A percentile compares a stretch with the other conserved stretches of the same genome.
Conservation (phyloP, 768 basidiomycete genomes). For the Epithele typhae region DNA sequence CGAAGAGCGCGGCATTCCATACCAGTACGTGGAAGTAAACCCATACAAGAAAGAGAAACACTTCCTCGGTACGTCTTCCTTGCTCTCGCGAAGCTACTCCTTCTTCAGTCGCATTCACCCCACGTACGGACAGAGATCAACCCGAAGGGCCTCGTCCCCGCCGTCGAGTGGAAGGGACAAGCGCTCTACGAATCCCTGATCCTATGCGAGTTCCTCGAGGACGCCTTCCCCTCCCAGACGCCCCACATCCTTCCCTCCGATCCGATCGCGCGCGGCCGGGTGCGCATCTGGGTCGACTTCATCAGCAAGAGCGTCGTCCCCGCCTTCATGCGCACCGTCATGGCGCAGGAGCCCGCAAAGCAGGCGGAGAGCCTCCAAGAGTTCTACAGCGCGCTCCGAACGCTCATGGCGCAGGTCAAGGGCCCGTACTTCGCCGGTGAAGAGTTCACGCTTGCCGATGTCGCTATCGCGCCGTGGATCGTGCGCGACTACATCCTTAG, state of each 20-base stretch:
- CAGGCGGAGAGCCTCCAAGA: conserved; percentile 42
- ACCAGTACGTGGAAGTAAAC: conserved; percentile 65
- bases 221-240: conserved; percentile 42
- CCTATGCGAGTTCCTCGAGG: conserved; percentile 64
- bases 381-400: conserved; percentile 32
- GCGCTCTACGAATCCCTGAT: conserved; percentile 64
- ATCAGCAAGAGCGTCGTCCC: no score
- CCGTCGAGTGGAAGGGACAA: conserved; percentile 44
- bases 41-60: conserved; percentile 65
- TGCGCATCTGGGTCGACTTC: no score
- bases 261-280: conserved; percentile 45
- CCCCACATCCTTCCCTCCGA: conserved; percentile 50
- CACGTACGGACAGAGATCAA: conserved; percentile 44
- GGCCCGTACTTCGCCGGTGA: conserved; percentile 58
- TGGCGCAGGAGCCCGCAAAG: no score
- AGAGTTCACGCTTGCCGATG: no score
- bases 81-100: neutral
- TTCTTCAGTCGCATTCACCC: no score
- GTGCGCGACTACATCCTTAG: no score
- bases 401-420: no score
- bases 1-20: conserved; percentile 62
- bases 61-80: conserved; percentile 46
- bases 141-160: conserved; percentile 67
- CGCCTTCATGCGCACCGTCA: no score
- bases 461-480: no score